These are phyloP conservation scores for Pholiota adiposa DNA, from an alignment of 1,284 basidiomycete genomes.

Conservation along the genomic window DNA sequence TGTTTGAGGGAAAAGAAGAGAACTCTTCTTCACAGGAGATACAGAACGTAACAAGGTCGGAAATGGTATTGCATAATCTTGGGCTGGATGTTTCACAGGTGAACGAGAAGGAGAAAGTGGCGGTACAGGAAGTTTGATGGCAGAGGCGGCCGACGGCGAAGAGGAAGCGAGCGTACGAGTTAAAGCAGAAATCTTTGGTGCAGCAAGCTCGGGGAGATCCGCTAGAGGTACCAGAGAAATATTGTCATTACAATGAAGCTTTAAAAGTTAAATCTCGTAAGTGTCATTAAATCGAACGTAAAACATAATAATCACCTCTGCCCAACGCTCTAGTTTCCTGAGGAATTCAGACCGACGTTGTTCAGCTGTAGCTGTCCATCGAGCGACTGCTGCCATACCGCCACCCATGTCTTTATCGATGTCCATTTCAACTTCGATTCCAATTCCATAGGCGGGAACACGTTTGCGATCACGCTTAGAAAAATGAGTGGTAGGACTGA, in stretches of 20 bases:
- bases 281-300: not conserved
- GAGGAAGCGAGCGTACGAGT: conserved; percentile 71
- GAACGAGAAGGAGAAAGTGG: conserved; percentile 53
- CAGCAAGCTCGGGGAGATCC: conserved; percentile 61
- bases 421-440: conserved; percentile 84
- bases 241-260: conserved; percentile 55
- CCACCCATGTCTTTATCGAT: conserved; percentile 76
- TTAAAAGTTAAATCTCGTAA: conserved; percentile 9
- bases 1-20: conserved; percentile 56
- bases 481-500: conserved; percentile 73
- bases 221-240: conserved; percentile 68
- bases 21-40: conserved; percentile 45
- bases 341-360: conserved; percentile 60
- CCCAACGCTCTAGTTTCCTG: conserved; percentile 66
- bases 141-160: conserved; percentile 62
- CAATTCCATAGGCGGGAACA: conserved; percentile 78
- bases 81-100: conserved; percentile 46
- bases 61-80: conserved; percentile 54
- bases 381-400: conserved; percentile 83
- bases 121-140: conserved; percentile 45
- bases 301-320: conserved; percentile 47
- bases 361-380: conserved; percentile 76
- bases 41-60: conserved; percentile 44
- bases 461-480: conserved; percentile 67
- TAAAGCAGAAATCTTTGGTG: conserved; percentile 64